Conservation (phyloP, 148 eudicot genomes). For the Cornus florida region DNA sequence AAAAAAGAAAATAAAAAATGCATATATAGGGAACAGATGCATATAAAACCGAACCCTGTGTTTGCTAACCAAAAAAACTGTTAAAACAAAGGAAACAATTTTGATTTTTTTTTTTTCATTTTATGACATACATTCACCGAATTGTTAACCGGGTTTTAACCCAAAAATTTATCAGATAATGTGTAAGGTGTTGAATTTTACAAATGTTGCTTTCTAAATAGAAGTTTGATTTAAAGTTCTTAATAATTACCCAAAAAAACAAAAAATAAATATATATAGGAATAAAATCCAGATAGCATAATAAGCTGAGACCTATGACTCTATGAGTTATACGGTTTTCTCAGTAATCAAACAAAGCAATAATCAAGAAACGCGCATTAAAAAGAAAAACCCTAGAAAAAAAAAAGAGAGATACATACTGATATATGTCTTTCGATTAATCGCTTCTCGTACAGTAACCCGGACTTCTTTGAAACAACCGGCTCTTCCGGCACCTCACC, state of each 20-base stretch:
- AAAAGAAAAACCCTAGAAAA: constrained; percentile 29
- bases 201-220: no score
- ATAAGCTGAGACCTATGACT: no score
- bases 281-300: no score
- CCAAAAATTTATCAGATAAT: background rate
- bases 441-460: constrained; percentile 85
- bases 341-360: background rate
- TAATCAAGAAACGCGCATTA: background rate
- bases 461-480: constrained; percentile 77
- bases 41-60: background rate
- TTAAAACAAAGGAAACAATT: background rate
- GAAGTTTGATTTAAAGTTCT: no score
- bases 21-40: background rate
- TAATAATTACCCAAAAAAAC: no score
- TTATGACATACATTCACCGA: background rate
- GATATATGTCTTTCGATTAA: constrained; percentile 82
- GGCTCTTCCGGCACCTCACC: constrained; percentile 98
- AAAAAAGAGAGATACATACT: constrained; percentile 30
- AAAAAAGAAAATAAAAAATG: background rate
- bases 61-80: background rate
- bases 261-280: no score
- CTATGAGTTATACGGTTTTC: background rate
- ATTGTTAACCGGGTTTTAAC: background rate
- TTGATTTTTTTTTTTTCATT: background rate
- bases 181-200: no score